phyloP scores from a whole-genome alignment of 2,329 filamentous ascomycete species.

The Beauveria rudraprayagi region DNA sequence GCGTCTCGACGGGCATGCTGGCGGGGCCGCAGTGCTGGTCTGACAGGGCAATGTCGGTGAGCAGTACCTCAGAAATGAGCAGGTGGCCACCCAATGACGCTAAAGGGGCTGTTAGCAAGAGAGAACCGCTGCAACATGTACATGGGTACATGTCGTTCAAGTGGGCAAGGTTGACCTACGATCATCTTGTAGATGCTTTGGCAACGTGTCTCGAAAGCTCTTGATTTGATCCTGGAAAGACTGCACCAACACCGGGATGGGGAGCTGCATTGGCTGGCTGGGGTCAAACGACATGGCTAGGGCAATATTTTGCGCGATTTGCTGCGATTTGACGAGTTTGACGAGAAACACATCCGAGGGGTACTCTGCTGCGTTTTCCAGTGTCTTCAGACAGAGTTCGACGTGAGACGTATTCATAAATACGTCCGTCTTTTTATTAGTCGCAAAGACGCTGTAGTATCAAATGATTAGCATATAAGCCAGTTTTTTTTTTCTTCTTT shows the following conservation, averaged over 20 bases:
- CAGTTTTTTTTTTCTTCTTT: neutral
- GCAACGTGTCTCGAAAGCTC: slow-evolving; percentile 28
- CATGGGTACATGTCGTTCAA: too few relatives aligned
- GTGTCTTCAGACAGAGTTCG: slow-evolving; percentile 33
- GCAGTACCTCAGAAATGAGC: slow-evolving; percentile 36
- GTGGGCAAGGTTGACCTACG: slow-evolving; percentile 19
- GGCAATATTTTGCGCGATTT: slow-evolving; percentile 39
- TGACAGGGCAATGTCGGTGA: slow-evolving; percentile 39
- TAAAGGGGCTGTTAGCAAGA: slow-evolving; percentile 14
- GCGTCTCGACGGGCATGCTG: slow-evolving; percentile 28
- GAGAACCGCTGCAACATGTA: neutral
- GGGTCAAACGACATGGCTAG: slow-evolving; percentile 28
- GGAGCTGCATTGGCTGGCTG: slow-evolving; percentile 27
- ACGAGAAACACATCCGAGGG: slow-evolving; percentile 37
- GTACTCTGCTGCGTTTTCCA: slow-evolving; percentile 34
- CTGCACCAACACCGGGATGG: slow-evolving; percentile 33
- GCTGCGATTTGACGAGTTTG: slow-evolving; percentile 39
- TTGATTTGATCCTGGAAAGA: slow-evolving; percentile 37
- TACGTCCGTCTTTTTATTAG: slow-evolving; percentile 39
- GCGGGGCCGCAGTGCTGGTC: slow-evolving; percentile 25
- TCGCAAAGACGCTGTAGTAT: slow-evolving; percentile 30
- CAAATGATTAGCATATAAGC: neutral
- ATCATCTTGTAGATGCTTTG: slow-evolving; percentile 26
- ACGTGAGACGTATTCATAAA: slow-evolving; percentile 39
- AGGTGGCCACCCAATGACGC: slow-evolving; percentile 34